Evolutionary conservation across 306 rosid genomes (phyloP).

Genomic region (Castanea mollissima): DNA sequence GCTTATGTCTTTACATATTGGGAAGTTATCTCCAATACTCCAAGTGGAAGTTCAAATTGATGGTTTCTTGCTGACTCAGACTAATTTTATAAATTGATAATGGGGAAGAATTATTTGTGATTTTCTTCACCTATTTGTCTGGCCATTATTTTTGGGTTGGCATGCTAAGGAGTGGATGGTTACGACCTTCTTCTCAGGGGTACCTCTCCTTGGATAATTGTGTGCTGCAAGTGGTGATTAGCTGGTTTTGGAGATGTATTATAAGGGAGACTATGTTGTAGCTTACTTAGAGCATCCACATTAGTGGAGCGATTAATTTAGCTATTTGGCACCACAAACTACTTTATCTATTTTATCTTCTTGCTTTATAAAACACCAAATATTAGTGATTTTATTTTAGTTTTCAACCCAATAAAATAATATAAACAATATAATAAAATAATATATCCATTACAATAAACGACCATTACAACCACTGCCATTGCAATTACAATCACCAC

Average conservation of each 20-base stretch:
- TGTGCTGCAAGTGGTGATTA: neutral
- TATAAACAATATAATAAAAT: too few species aligned
- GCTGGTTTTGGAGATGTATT: neutral
- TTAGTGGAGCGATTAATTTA: too few species aligned
- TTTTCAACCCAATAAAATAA: too few species aligned
- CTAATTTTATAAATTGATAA: neutral
- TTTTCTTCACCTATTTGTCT: too few species aligned
- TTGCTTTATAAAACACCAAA: too few species aligned
- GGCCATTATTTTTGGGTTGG: neutral
- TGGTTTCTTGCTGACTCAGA: neutral
- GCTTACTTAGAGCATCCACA: neutral
- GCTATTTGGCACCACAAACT: too few species aligned
- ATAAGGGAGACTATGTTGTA: neutral
- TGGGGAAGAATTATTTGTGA: neutral
- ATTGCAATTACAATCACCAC: too few species aligned
- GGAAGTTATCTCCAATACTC: neutral
- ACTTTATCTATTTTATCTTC: too few species aligned
- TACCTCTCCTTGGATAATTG: neutral
- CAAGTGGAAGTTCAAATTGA: neutral
- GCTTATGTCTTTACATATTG: neutral
- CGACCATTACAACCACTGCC: too few species aligned
- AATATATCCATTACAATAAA: too few species aligned
- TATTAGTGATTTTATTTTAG: too few species aligned
- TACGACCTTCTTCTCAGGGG: neutral
- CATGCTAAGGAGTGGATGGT: neutral